These are phyloP conservation scores for Claviceps sp. DNA, from an alignment of 2,329 filamentous ascomycete genomes.

Conservation along the genomic window DNA sequence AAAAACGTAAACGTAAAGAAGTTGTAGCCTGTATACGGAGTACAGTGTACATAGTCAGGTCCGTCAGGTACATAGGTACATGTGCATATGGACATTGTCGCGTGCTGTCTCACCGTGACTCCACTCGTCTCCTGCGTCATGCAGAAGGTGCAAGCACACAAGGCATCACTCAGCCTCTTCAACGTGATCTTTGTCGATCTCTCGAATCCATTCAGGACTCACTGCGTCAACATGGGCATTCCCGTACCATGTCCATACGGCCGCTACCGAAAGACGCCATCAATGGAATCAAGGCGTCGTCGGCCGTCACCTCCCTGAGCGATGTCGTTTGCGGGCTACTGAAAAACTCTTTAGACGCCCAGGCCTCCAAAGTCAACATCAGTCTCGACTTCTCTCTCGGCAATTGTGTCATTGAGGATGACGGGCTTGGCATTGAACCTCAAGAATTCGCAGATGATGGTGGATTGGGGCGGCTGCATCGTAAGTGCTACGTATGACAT, in stretches of 20 bases:
- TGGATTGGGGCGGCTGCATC: constrained; percentile 58
- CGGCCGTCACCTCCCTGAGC: constrained; percentile 62
- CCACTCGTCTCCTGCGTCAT: neutral
- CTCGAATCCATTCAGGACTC: neutral
- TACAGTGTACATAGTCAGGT: too few relatives aligned
- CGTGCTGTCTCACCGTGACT: neutral
- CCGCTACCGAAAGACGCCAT: constrained; percentile 57
- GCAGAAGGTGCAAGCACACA: neutral
- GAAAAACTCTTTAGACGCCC: constrained; percentile 75
- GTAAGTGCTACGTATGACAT: constrained; percentile 32
- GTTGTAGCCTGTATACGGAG: too few relatives aligned
- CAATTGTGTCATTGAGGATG: constrained; percentile 68
- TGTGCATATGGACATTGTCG: neutral
- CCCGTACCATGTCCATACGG: constrained; percentile 45
- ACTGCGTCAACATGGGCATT: constrained; percentile 2
- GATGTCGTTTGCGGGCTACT: constrained; percentile 58
- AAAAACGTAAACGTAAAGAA: too few relatives aligned
- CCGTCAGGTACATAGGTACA: too few relatives aligned
- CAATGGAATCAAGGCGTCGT: constrained; percentile 74
- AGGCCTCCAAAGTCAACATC: constrained; percentile 53
- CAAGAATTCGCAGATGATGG: constrained; percentile 58
- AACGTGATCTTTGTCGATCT: neutral
- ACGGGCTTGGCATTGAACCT: constrained; percentile 65
- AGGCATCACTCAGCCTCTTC: neutral
- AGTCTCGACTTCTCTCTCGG: constrained; percentile 63